Evolutionary conservation across 129 eudicot species (phyloP).

Genomic region (Flaveria linearis): DNA sequence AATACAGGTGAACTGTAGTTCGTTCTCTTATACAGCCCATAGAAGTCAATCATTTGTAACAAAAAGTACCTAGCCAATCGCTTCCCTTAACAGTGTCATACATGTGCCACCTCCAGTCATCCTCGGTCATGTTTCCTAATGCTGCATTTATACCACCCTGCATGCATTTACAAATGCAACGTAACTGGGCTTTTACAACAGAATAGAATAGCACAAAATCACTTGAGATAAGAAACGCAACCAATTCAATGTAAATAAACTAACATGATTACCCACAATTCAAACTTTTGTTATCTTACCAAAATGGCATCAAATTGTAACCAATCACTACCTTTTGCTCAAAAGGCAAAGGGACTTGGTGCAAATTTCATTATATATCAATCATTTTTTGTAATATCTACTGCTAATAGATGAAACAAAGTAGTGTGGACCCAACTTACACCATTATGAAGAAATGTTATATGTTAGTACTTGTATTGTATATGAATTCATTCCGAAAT

Average conservation of each 20-base stretch:
- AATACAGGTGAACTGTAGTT: constrained; percentile 1
- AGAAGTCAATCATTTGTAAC: constrained; percentile 3
- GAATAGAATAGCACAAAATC: background rate
- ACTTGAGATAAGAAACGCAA: constrained; percentile 17
- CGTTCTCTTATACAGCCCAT: constrained; percentile 1
- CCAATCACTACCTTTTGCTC: background rate
- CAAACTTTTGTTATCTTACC: constrained; percentile 14
- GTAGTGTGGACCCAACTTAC: background rate
- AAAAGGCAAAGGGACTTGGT: background rate
- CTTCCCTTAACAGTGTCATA: constrained; percentile 98
- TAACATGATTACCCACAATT: background rate
- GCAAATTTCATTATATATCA: constrained; percentile 7
- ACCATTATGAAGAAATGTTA: background rate
- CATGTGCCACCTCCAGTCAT: constrained; percentile 99
- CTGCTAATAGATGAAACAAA: background rate
- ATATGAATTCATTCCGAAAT: background rate
- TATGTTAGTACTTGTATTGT: background rate
- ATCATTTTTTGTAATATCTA: constrained; percentile 3
- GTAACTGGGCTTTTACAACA: constrained; percentile 1
- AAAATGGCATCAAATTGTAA: background rate
- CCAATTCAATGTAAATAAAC: constrained; percentile 2
- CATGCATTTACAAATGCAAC: constrained; percentile 23
- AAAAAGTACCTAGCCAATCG: constrained; percentile 80
- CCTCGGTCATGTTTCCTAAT: constrained; percentile 89
- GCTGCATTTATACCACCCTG: constrained; percentile 99